Base-by-base conservation (phyloP, 192 early-diverging fungal species). In the Thamnidium elegans region DNA sequence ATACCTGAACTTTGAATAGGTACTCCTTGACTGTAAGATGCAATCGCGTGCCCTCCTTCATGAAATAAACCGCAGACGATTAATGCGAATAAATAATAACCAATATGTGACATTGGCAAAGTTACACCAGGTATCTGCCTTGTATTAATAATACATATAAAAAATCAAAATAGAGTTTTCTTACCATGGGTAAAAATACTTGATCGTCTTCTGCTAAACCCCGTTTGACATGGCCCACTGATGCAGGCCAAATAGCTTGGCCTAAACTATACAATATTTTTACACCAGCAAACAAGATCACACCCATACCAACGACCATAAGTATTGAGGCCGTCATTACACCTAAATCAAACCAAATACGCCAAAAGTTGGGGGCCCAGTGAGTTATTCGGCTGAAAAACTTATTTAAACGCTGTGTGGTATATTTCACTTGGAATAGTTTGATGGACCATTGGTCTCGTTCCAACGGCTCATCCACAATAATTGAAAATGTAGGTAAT, bases 71-170 rank as follows among this genome's bases (percentile, higher is more conserved):
- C 89, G 48, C 82, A 79, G 5, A 90, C 48, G 1, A 89, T 66
- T 1, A 89, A 62, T 0, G 87, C 85, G 6, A 83, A 62, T 19
- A 92, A 61, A 64, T 89, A 89, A 62, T 89, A 90, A 8, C 77
- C 82, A 5, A 88, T 55, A 45, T 85, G 81, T 8, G 84, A 89
- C 19, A 88, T 50, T 0, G 89, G 90, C 20, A 92, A 63, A 15
- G 88, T 92, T 14, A 92, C 74, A 8, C 90, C 90, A 54, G 90
- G 90, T 42, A 92, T 89, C 90, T 92, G 67, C 4, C 4, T 45
- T 20, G 10, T 39, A n/a, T 34, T 19, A 48, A 20, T 4, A 44
- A 63, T 15, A 42, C 39, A 23, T 2, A 21, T 65, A 63, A 46
- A 10, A 43, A 4, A 20, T 44, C 7, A 44, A n/a, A n/a, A n/a